Percentiles rank a stretch among this genome's conserved stretches.
Evolutionary conservation across 139 green algal species (phyloP).

Genomic region (Closterium sp.): DNA sequence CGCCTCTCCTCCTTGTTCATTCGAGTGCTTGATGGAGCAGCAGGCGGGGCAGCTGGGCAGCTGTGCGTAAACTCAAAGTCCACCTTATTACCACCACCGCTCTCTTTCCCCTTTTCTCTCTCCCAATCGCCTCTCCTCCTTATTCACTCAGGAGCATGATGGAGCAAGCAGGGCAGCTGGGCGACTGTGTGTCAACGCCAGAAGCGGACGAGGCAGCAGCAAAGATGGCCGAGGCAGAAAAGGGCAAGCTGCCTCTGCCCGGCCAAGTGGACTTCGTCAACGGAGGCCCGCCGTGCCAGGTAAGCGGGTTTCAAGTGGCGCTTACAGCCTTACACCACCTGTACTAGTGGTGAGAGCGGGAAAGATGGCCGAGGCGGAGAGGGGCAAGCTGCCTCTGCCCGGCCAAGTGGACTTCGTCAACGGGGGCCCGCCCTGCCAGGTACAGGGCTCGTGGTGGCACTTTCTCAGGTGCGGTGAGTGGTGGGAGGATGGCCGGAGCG

Average conservation of each 20-base stretch:
- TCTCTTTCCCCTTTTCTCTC: neutral
- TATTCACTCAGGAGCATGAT: slow-evolving; percentile 73
- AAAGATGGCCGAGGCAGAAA: neutral
- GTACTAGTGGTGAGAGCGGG: neutral
- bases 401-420: slow-evolving; percentile 95
- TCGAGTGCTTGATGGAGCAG: too few relatives aligned
- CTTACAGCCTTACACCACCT: too few relatives aligned
- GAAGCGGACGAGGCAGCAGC: slow-evolving; percentile 34
- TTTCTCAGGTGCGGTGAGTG: neutral
- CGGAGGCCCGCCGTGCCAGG: slow-evolving; percentile 87
- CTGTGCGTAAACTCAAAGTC: too few relatives aligned
- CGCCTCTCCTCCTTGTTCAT: too few relatives aligned
- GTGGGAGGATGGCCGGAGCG: neutral
- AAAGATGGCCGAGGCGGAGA: neutral
- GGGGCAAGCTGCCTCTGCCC: slow-evolving; percentile 67
- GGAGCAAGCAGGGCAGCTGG: slow-evolving; percentile 65
- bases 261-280: slow-evolving; percentile 94
- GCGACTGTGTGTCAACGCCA: slow-evolving; percentile 63
- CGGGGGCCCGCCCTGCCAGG: slow-evolving; percentile 85
- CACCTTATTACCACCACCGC: too few relatives aligned
- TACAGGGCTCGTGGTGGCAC: neutral
- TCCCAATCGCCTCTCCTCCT: neutral
- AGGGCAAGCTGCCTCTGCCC: slow-evolving; percentile 67
- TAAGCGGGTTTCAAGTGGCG: neutral
- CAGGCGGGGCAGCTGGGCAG: too few relatives aligned